Evolutionary conservation across 345 rosid species (phyloP).

Genomic region (Geranium brycei): DNA sequence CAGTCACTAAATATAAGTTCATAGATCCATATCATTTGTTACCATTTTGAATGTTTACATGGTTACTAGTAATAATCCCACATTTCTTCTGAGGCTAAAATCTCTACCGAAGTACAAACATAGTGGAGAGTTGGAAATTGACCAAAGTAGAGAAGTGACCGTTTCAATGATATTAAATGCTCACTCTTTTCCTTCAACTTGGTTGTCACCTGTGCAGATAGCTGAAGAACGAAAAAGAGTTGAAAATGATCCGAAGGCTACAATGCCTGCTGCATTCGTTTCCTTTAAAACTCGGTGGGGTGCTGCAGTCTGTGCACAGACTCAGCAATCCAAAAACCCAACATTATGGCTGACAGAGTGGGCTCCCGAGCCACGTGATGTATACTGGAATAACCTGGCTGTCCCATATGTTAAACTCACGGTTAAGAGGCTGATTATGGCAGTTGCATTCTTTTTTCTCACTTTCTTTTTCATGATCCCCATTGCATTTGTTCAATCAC

Average conservation of each 20-base stretch:
- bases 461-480: slow-evolving; percentile 95
- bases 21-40: too few species aligned
- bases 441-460: slow-evolving; percentile 82
- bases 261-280: slow-evolving; percentile 95
- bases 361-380: slow-evolving; percentile 96
- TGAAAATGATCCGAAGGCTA: slow-evolving; percentile 51
- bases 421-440: slow-evolving; percentile 56
- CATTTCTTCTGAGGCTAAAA: neutral
- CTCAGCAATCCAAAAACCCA: slow-evolving; percentile 77
- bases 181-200: neutral
- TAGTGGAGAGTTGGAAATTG: neutral
- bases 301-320: slow-evolving; percentile 95
- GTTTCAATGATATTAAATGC: neutral
- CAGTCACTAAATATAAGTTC: too few species aligned
- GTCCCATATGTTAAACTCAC: slow-evolving; percentile 70
- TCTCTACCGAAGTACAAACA: neutral
- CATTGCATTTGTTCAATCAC: slow-evolving; percentile 74
- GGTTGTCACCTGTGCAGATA: slow-evolving; percentile 36
- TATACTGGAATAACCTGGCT: slow-evolving; percentile 77
- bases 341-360: slow-evolving; percentile 87
- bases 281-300: slow-evolving; percentile 94
- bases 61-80: neutral
- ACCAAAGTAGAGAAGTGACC: neutral
- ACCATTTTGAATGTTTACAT: too few species aligned
- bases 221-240: slow-evolving; percentile 52